Conservation (phyloP, 1,284 basidiomycete genomes). For the Malassezia restricta region DNA sequence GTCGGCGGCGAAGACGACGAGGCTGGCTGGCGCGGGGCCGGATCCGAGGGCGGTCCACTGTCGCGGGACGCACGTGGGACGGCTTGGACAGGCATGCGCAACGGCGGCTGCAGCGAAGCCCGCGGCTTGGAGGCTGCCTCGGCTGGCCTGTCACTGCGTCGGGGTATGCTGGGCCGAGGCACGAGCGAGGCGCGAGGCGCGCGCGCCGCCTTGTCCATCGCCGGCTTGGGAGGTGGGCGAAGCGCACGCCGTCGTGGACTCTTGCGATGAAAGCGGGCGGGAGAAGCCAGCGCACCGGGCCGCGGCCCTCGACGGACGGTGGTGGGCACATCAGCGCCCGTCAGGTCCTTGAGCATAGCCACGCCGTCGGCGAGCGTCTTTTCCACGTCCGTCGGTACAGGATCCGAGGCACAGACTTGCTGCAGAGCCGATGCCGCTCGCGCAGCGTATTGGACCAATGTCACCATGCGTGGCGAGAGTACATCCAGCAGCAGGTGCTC, state of each 20-base stretch:
- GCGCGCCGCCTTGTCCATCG: not conserved
- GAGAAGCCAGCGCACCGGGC: not conserved
- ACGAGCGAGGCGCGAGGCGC: not conserved
- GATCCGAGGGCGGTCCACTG: not conserved
- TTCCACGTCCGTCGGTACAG: not conserved
- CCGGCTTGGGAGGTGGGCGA: not conserved
- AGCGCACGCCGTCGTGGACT: constrained; percentile 3
- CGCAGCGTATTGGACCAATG: not conserved
- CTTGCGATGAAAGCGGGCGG: not conserved
- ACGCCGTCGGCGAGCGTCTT: not conserved
- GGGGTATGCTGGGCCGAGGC: not conserved
- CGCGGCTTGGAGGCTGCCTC: not conserved
- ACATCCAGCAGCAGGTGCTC: not conserved
- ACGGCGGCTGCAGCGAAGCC: not conserved
- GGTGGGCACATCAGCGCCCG: not conserved
- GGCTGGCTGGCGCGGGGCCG: not conserved
- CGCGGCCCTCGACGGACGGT: constrained; percentile 1
- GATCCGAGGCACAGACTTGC: not conserved
- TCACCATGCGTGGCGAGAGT: constrained; percentile 1
- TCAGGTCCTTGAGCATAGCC: not conserved
- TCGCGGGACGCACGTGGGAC: not conserved
- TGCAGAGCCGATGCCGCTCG: constrained; percentile 1
- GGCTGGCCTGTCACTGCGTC: not conserved
- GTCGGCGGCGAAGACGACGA: not conserved
- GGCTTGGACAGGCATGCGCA: not conserved